Base-by-base conservation (phyloP, 192 early-diverging fungal species). In the Mortierella antarctica region DNA sequence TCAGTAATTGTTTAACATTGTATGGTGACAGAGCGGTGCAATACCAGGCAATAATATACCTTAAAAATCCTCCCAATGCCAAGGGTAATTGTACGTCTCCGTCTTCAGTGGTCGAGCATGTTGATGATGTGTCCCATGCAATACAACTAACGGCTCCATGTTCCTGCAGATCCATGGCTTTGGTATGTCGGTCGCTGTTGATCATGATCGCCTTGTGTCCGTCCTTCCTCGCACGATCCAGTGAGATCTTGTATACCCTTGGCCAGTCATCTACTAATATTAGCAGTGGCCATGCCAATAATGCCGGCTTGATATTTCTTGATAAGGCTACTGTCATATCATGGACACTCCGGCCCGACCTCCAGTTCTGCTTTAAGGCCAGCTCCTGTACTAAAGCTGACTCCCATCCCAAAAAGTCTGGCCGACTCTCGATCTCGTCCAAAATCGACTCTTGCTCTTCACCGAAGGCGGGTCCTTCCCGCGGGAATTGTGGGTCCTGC, bases 251-350 rank as follows among this genome's bases (percentile, higher is more conserved):
- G 48, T 67, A 64, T 4, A 76, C 17, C 5, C 47, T 62, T 6
- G 74, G 65, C 50, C 45, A 69, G 8, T 50, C 61, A 21, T 68
- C 66, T 15, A 70, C 59, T 7, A 76, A 14, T 7, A 78, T 50
- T 49, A 78, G 51, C 23, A 47, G 53, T 1, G 74, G 74, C 74
- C 74, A 78, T 11, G 61, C 54, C 21, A 78, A 41, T 12, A 78
- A 21, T 12, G 23, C 21, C 0, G 62, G 62, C 21, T 70, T 78
- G 41, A 70, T 66, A 21, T 70, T 52, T 49, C 56, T 21, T 4
- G 31, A 13, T 23, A 70, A 23, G 0, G 67, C 50, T 40, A 61
- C 5, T 7, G 62, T 70, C 50, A 64, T 58, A 4, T 70, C 56
- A 18, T 70, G 62, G 14, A 56, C 62, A 45, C 47, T 64, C 31